Evolutionary conservation across 1,139 yeast genomes (phyloP).

Genomic region (Yamadazyma diospyri): DNA sequence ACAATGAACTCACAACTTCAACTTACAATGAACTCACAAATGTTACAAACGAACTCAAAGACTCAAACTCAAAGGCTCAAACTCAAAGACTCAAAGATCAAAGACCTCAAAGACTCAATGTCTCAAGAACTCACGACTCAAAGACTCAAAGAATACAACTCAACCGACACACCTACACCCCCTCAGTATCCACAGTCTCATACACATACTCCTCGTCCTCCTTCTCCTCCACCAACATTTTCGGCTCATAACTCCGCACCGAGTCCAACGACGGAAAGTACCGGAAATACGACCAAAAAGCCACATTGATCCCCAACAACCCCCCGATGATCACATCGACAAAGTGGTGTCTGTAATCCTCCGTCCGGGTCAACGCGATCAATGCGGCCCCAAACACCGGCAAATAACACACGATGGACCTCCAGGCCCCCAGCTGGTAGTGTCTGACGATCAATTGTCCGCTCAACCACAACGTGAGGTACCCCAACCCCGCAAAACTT

Average conservation of each 20-base stretch:
- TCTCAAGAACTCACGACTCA: too few relatives aligned
- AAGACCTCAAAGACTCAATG: too few relatives aligned
- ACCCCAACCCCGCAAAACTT: conserved; percentile 65
- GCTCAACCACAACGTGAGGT: conserved; percentile 57
- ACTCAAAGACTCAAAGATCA: too few relatives aligned
- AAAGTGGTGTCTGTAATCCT: conserved; percentile 79
- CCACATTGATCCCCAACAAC: conserved; percentile 42
- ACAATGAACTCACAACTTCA: too few relatives aligned
- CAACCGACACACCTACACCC: too few relatives aligned
- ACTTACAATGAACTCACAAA: too few relatives aligned
- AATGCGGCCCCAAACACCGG: conserved; percentile 56
- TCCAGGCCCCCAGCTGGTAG: conserved; percentile 52
- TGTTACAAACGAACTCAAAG: too few relatives aligned
- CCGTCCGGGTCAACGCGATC: conserved; percentile 69
- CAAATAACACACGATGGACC: conserved; percentile 33
- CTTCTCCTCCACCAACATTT: conserved; percentile 11
- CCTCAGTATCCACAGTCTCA: too few relatives aligned
- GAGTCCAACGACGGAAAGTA: conserved; percentile 28
- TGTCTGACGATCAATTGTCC: conserved; percentile 51
- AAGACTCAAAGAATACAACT: too few relatives aligned
- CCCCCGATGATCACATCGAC: conserved; percentile 65
- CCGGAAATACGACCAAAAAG: conserved; percentile 37
- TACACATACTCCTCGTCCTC: conserved; percentile 5
- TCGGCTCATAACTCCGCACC: conserved; percentile 23
- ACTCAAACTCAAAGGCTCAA: too few relatives aligned